Base-by-base conservation (phyloP, 2,329 filamentous ascomycete genomes). In the Intubia oerlemansii region DNA sequence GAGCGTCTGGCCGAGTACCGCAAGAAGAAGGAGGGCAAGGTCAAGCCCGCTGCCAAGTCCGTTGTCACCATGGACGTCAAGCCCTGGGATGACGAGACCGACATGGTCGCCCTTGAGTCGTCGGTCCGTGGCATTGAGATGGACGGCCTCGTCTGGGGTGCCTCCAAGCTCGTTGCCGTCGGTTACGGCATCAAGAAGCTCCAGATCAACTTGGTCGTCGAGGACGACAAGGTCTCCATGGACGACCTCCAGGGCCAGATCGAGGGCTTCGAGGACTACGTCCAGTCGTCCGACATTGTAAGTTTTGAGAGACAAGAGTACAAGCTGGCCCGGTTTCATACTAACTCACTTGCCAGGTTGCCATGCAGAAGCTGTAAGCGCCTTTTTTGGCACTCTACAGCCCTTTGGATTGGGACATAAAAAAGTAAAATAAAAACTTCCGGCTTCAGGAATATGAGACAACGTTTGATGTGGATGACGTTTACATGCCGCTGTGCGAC, bases 171-270 rank as follows among this genome's bases (percentile, higher is more conserved):
- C 40, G 74, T 91, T 29, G 54, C 84, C 41, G 74, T 98, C 45
- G 85, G 84, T 48, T 98, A 80, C 66, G 88, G 88, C 66, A 90
- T 98, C 66, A 88, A 79, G 68, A 95, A 95, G 71, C 73, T 98
- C 39, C 85, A 95, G 69, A 91, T 98, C 65, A 95, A 80, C 74
- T 58, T 95, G 43, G 82, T 95, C 44, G 62, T 95, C 40, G 88
- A 95, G 66, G 88, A 98, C 52, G 85, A 95, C 42, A 93, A 93
- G 70, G 55, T 98, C 50, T 84, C 79, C 41, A 53, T 79, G 40
- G 68, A 75, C 43, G 85, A 93, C 38, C 73, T 98, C 42, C 70
- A 92, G 66, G 71, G 80, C 51, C 47, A 78, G 62, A 90, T 95
- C 46, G 38, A 50, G 48, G 79, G 67, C 42, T 67, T 84, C 45